These are phyloP conservation scores for Diutina catenulata DNA, from an alignment of 1,139 yeast species.

Conservation along the genomic window DNA sequence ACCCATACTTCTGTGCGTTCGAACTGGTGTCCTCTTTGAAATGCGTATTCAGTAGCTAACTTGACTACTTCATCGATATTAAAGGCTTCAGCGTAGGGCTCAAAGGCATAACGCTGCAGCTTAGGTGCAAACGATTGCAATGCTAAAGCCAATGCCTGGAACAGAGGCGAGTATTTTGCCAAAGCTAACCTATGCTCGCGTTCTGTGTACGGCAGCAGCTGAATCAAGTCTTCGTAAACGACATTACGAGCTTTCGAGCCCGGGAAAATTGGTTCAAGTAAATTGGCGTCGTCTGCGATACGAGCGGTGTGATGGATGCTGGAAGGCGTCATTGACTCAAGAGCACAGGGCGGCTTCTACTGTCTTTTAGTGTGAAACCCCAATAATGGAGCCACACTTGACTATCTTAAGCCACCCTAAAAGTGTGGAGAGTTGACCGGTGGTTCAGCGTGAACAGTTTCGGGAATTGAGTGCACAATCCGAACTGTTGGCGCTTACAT, in stretches of 20 bases:
- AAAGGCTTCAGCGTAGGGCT: constrained; percentile 14
- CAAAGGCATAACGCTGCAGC: constrained; percentile 13
- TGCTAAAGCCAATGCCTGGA: constrained; percentile 16
- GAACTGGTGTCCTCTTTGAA: constrained; percentile 8
- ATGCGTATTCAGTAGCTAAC: constrained; percentile 11
- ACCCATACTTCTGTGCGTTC: constrained; percentile 14
- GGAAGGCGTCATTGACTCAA: no score
- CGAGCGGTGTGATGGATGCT: not conserved
- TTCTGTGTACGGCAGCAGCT: constrained; percentile 19
- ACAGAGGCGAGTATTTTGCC: constrained; percentile 11
- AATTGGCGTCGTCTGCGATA: not conserved
- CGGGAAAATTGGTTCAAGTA: not conserved
- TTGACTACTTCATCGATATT: constrained; percentile 13
- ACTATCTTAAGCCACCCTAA: no score
- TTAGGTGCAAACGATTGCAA: constrained; percentile 15
- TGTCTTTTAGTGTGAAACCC: no score
- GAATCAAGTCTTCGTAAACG: constrained; percentile 8
- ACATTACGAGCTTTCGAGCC: not conserved
- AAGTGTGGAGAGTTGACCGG: no score
- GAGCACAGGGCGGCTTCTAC: no score
- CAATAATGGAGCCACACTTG: no score
- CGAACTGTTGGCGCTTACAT: no score
- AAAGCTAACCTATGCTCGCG: constrained; percentile 15
- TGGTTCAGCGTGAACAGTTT: no score
- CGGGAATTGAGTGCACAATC: no score